Evolutionary conservation across 1,139 yeast genomes (phyloP).

Genomic region (Lodderomyces theae): DNA sequence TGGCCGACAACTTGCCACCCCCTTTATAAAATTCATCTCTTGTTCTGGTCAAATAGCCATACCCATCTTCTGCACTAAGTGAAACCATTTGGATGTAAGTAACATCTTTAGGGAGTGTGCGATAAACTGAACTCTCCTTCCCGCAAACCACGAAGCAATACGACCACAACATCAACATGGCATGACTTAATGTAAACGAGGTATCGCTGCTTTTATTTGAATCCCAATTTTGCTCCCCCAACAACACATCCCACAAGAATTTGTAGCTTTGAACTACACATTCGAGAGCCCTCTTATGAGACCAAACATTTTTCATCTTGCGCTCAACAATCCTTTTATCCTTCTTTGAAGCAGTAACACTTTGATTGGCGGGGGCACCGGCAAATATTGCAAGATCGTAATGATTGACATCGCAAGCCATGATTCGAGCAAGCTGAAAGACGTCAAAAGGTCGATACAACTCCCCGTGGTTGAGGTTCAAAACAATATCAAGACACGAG

Average conservation of each 20-base stretch:
- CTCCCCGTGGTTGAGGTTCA: neutral
- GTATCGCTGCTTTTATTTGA: constrained; percentile 34
- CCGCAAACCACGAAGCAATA: constrained; percentile 42
- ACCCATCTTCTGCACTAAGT: constrained; percentile 35
- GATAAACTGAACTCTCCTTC: constrained; percentile 31
- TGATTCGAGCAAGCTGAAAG: constrained; percentile 71
- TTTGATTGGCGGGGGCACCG: constrained; percentile 82
- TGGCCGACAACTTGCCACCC: constrained; percentile 39
- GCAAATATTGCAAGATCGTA: constrained; percentile 76
- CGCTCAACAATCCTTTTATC: constrained; percentile 54
- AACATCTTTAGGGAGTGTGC: constrained; percentile 16
- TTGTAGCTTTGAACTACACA: constrained; percentile 62
- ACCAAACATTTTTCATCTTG: constrained; percentile 52
- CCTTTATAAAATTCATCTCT: constrained; percentile 35
- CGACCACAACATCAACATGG: constrained; percentile 50
- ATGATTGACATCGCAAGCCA: constrained; percentile 55
- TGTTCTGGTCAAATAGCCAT: constrained; percentile 36
- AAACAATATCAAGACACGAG: neutral
- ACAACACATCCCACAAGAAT: constrained; percentile 59
- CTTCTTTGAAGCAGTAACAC: constrained; percentile 59
- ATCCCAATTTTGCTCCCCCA: constrained; percentile 28
- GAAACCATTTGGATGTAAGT: constrained; percentile 15
- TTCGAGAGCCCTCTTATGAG: constrained; percentile 23
- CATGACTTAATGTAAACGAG: constrained; percentile 45
- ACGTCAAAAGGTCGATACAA: constrained; percentile 61